Evolutionary conservation across 2,329 filamentous ascomycete genomes (phyloP).

Genomic region (Pleurostoma richardsiae): DNA sequence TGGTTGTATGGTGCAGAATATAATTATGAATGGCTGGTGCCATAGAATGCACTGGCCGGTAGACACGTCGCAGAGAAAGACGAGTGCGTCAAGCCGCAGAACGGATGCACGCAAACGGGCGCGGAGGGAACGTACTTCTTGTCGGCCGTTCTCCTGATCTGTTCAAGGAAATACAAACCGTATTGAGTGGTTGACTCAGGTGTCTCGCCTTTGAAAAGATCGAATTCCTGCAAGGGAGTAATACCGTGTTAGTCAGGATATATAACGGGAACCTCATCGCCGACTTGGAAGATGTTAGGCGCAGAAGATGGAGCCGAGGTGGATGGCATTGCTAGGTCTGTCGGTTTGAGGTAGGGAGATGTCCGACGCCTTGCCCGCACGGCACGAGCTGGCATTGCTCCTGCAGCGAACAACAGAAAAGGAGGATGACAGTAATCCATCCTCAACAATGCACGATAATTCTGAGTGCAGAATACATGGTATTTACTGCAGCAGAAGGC

Average conservation of each 20-base stretch:
- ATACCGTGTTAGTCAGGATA: no score
- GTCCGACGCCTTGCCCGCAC: slow-evolving; percentile 1
- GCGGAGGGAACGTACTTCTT: slow-evolving; percentile 60
- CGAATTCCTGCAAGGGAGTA: slow-evolving; percentile 29
- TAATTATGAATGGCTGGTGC: no score
- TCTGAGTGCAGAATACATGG: no score
- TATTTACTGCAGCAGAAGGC: no score
- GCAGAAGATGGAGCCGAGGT: no score
- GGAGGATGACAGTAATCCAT: no score
- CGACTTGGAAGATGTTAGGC: slow-evolving; percentile 5
- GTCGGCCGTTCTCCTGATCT: slow-evolving; percentile 71
- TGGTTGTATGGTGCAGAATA: slow-evolving; percentile 8
- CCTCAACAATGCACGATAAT: no score
- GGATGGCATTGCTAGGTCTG: neutral
- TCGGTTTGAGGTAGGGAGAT: slow-evolving; percentile 4
- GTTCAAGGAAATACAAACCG: slow-evolving; percentile 69
- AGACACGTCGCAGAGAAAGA: no score
- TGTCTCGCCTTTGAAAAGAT: slow-evolving; percentile 54
- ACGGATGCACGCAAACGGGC: neutral
- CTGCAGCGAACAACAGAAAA: no score
- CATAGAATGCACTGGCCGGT: no score
- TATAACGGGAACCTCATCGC: neutral
- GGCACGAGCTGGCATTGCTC: neutral
- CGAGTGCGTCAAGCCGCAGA: neutral
- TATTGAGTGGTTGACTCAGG: slow-evolving; percentile 64